Evolutionary conservation across 306 rosid species (phyloP).

Genomic region (Acmispon strigosus): DNA sequence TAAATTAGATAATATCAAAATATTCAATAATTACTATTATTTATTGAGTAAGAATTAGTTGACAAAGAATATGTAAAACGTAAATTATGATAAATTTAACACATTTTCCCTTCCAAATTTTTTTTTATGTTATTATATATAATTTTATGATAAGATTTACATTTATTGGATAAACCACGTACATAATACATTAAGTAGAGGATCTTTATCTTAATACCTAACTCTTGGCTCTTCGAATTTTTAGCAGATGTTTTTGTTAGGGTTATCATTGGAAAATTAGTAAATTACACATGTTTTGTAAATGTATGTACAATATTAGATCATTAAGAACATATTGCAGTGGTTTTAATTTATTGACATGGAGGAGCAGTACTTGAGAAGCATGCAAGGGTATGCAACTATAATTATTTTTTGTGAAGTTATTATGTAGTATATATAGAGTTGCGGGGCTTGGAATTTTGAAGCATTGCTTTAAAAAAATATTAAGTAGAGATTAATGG

Average conservation of each 20-base stretch:
- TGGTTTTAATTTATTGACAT: slow-evolving; percentile 10
- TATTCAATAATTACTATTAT: no score
- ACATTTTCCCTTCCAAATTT: no score
- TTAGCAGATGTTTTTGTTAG: slow-evolving; percentile 68
- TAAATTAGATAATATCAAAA: no score
- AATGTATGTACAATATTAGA: slow-evolving; percentile 21
- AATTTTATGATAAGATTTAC: no score
- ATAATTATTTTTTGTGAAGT: slow-evolving; percentile 14
- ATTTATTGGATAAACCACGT: no score
- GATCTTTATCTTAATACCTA: slow-evolving; percentile 46
- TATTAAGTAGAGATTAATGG: no score
- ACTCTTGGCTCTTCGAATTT: slow-evolving; percentile 78
- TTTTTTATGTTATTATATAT: no score
- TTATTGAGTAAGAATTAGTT: no score
- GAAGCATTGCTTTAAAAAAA: slow-evolving; percentile 36
- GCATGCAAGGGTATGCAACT: slow-evolving; percentile 28
- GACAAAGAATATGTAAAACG: no score
- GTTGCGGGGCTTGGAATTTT: slow-evolving; percentile 35
- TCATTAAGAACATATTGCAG: slow-evolving; percentile 25
- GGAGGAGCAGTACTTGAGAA: slow-evolving; percentile 26
- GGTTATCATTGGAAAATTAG: slow-evolving; percentile 22
- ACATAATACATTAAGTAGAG: no score
- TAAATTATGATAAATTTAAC: no score
- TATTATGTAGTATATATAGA: slow-evolving; percentile 25
- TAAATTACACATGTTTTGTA: slow-evolving; percentile 24